phyloP scores from a whole-genome alignment of 352 stramenopile genomes.

The Phytophthora kernoviae region DNA sequence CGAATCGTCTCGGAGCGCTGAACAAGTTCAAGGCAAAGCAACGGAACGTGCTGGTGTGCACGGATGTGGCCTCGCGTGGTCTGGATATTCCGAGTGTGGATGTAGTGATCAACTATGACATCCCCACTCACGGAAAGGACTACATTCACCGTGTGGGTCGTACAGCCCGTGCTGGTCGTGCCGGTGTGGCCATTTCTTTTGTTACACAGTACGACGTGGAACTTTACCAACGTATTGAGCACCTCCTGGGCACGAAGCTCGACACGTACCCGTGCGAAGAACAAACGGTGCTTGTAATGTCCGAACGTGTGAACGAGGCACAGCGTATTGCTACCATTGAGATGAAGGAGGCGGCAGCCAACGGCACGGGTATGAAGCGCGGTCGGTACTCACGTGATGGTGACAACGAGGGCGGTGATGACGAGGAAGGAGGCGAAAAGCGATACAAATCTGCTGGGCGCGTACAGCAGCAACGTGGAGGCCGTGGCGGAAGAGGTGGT shows the following conservation, averaged over 20 bases:
- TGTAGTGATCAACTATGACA: constrained; percentile 99
- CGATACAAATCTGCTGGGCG: constrained; percentile 83
- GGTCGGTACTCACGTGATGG: constrained; percentile 65
- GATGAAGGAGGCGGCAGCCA: constrained; percentile 83
- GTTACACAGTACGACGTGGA: constrained; percentile 99
- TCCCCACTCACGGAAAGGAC: constrained; percentile 98
- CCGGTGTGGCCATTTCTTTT: constrained; percentile 95
- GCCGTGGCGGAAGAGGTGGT: constrained; percentile 30
- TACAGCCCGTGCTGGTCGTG: constrained; percentile 95
- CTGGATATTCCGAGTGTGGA: constrained; percentile 98
- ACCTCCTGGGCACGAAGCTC: constrained; percentile 87
- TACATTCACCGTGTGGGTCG: constrained; percentile 99
- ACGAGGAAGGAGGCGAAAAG: constrained; percentile 51
- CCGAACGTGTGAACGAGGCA: constrained; percentile 97
- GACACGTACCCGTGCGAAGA: constrained; percentile 88
- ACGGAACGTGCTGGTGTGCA: constrained; percentile 90
- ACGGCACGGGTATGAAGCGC: constrained; percentile 56
- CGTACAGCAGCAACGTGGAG: constrained; percentile 41
- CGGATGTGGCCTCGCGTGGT: constrained; percentile 90
- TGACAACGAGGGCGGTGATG: constrained; percentile 43
- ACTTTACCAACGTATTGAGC: constrained; percentile 97
- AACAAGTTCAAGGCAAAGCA: constrained; percentile 97
- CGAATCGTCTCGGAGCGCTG: constrained; percentile 96
- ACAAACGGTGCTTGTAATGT: constrained; percentile 96
- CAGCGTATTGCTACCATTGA: constrained; percentile 94